phyloP scores from a whole-genome alignment of 1,139 yeast genomes.

The Blastobotrys petasosporus region DNA sequence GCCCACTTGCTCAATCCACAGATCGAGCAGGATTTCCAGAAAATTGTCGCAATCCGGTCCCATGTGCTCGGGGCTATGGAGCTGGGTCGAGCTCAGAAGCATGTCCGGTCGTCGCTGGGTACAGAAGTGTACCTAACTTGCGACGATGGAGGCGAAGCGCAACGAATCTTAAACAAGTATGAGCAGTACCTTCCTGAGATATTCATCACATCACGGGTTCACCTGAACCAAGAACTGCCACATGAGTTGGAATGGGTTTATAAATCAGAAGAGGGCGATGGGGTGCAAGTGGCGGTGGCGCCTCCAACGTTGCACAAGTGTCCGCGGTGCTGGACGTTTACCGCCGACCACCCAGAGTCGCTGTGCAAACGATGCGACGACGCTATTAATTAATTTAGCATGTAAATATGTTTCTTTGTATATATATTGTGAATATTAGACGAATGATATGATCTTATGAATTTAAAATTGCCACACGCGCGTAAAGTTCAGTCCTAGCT shows the following conservation, averaged over 20 bases:
- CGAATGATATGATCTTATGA: too few relatives aligned
- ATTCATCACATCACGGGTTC: slow-evolving; percentile 59
- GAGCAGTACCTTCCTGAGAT: slow-evolving; percentile 42
- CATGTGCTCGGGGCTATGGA: slow-evolving; percentile 46
- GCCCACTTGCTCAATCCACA: slow-evolving; percentile 34
- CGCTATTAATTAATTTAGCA: slow-evolving; percentile 25
- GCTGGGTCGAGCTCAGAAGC: slow-evolving; percentile 42
- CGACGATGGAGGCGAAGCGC: slow-evolving; percentile 14
- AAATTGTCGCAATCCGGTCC: slow-evolving; percentile 45
- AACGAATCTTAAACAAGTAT: slow-evolving; percentile 25
- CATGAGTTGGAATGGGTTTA: slow-evolving; percentile 30
- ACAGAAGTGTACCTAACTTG: slow-evolving; percentile 43
- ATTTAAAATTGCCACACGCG: too few relatives aligned
- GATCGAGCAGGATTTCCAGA: slow-evolving; percentile 33
- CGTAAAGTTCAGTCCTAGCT: too few relatives aligned
- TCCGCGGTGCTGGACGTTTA: slow-evolving; percentile 90
- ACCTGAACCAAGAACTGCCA: slow-evolving; percentile 31
- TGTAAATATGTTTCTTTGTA: slow-evolving; percentile 4
- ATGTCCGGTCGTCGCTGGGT: slow-evolving; percentile 61
- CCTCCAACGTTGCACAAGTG: slow-evolving; percentile 56
- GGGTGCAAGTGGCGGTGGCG: slow-evolving; percentile 38
- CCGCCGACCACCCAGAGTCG: slow-evolving; percentile 44
- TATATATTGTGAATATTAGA: slow-evolving; percentile 4
- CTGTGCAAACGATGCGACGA: slow-evolving; percentile 66
- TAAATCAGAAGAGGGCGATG: slow-evolving; percentile 27